Evolutionary conservation across 306 rosid species (phyloP).

Genomic region (Pyrus betulifolia): DNA sequence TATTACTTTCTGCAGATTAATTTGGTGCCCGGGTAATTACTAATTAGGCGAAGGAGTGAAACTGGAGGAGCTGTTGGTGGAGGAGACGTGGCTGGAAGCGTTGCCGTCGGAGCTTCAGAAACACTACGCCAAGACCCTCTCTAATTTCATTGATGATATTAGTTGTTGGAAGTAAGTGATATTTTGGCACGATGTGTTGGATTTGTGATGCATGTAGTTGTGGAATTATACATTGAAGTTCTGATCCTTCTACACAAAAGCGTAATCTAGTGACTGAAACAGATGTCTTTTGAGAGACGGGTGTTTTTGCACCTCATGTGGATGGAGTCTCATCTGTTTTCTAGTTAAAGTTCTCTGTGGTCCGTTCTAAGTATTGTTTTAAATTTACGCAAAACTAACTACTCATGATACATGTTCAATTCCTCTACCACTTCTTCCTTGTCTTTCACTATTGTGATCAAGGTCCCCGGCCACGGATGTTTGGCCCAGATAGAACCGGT

Average conservation of each 20-base stretch:
- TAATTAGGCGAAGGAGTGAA: conserved; percentile 24
- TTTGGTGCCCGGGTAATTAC: not conserved
- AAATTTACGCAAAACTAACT: too few relatives aligned
- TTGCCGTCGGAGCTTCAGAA: conserved; percentile 61
- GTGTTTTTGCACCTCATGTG: not conserved
- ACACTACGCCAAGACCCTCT: conserved; percentile 59
- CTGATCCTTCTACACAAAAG: not conserved
- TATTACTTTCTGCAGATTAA: not conserved
- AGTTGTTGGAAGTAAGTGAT: not conserved
- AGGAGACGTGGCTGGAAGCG: conserved; percentile 67
- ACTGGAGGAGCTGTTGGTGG: conserved; percentile 72
- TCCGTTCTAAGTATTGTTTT: not conserved
- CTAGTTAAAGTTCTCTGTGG: not conserved
- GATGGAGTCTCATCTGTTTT: not conserved
- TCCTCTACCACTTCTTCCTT: not conserved
- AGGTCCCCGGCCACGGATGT: not conserved
- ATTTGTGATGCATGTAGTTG: not conserved
- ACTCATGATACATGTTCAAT: not conserved
- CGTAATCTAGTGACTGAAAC: too few relatives aligned
- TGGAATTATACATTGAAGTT: not conserved
- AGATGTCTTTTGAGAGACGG: not conserved
- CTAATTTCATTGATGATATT: conserved; percentile 41
- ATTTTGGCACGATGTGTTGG: not conserved
- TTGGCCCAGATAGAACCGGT: not conserved
- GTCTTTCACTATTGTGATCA: not conserved